Percentiles rank a stretch among this genome's conserved stretches.
These are phyloP conservation scores for Voacanga thouarsii DNA, from an alignment of 257 asterid species.

Conservation along the genomic window DNA sequence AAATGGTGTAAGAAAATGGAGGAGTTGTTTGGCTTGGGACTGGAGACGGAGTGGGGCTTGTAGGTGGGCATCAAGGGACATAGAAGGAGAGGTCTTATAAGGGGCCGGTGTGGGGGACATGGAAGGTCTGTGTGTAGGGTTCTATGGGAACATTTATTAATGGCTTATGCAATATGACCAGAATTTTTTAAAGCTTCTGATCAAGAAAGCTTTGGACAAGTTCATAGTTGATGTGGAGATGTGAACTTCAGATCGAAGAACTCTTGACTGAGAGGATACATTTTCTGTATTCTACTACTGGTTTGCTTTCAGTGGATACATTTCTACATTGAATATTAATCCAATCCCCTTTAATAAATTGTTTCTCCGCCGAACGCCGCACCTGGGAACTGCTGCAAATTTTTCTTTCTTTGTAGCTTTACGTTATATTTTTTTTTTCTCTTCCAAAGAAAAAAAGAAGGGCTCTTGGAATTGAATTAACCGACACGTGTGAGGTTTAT, in stretches of 20 bases:
- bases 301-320: conserved; percentile 7
- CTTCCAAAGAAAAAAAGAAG: neutral
- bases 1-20: conserved; percentile 36
- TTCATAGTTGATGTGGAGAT: neutral
- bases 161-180: conserved; percentile 52
- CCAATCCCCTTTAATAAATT: conserved; percentile 21
- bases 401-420: conserved; percentile 24
- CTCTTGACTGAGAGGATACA: neutral
- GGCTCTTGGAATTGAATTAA: neutral
- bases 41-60: conserved; percentile 13
- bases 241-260: neutral
- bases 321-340: conserved; percentile 16
- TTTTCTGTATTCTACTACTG: conserved; percentile 3
- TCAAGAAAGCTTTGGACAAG: neutral
- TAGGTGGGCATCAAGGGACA: conserved; percentile 19
- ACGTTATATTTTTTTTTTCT: conserved; percentile 21
- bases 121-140: conserved; percentile 59
- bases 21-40: neutral
- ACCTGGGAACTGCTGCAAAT: conserved; percentile 79
- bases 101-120: conserved; percentile 45
- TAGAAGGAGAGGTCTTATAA: conserved; percentile 28
- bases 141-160: conserved; percentile 60
- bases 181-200: neutral
- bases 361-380: conserved; percentile 92
- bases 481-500: conserved; percentile 32